These are phyloP conservation scores for Marchantia paleacea DNA, from an alignment of 225 moss, liverwort and hornwort genomes.

Conservation along the genomic window DNA sequence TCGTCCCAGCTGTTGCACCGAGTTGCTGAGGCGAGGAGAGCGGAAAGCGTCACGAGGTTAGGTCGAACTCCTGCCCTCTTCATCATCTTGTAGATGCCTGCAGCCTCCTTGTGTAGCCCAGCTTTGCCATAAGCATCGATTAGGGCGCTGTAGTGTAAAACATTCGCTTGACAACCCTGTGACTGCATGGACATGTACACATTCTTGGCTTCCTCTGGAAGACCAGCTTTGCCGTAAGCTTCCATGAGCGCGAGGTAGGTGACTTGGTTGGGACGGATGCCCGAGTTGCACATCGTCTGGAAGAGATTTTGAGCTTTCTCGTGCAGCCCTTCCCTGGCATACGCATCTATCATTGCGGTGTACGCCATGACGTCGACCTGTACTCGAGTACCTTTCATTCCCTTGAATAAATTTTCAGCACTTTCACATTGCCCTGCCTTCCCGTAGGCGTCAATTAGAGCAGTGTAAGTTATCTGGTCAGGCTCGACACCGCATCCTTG, in stretches of 20 bases:
- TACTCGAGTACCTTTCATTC: constrained; percentile 71
- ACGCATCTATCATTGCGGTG: constrained; percentile 92
- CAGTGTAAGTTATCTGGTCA: constrained; percentile 83
- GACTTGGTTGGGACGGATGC: constrained; percentile 65
- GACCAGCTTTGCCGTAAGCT: constrained; percentile 77
- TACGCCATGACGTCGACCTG: constrained; percentile 78
- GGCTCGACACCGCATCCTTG: constrained; percentile 62
- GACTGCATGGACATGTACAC: constrained; percentile 63
- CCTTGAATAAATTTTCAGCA: constrained; percentile 82
- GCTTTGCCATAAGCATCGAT: constrained; percentile 70
- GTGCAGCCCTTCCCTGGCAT: constrained; percentile 66
- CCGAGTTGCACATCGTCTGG: constrained; percentile 56
- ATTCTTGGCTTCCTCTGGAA: constrained; percentile 62
- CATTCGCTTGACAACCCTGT: constrained; percentile 59
- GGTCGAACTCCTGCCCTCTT: constrained; percentile 54
- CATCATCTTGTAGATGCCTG: constrained; percentile 56
- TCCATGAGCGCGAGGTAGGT: constrained; percentile 79
- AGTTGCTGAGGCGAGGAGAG: constrained; percentile 60
- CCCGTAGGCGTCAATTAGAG: constrained; percentile 80
- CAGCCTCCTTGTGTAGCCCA: constrained; percentile 52
- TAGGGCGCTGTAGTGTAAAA: constrained; percentile 72
- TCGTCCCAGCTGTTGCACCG: constrained; percentile 55
- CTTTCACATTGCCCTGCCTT: constrained; percentile 80
- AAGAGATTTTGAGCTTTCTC: constrained; percentile 60
- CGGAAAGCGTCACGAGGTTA: constrained; percentile 66